A percentile compares a stretch with the other conserved stretches of the same genome.
phyloP scores from a whole-genome alignment of 1,284 basidiomycete genomes.

The Cryptococcus jaspeensis region DNA sequence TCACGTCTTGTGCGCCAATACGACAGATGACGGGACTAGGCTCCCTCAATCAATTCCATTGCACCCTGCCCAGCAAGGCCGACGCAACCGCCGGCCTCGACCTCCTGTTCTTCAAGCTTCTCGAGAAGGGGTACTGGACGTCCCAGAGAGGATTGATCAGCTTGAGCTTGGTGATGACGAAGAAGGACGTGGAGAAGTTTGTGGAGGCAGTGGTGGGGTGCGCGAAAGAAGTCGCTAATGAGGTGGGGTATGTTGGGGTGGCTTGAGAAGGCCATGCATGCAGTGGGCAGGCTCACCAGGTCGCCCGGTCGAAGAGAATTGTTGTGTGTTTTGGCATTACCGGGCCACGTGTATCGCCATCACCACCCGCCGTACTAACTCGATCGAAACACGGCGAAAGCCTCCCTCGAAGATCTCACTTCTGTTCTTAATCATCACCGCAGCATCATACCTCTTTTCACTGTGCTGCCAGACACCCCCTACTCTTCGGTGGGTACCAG shows the following conservation, averaged over 20 bases:
- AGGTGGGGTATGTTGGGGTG: background rate
- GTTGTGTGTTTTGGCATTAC: too few species aligned
- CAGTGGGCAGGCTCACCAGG: too few species aligned
- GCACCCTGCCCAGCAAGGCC: constrained; percentile 3
- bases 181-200: constrained; percentile 7
- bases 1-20: background rate
- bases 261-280: background rate
- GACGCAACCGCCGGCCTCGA: constrained; percentile 8
- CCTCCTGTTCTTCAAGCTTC: constrained; percentile 22
- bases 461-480: too few species aligned
- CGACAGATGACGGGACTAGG: constrained; percentile 30
- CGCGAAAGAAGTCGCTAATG: background rate
- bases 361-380: too few species aligned
- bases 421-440: too few species aligned
- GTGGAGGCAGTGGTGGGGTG: constrained; percentile 1
- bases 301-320: too few species aligned
- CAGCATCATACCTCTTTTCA: too few species aligned
- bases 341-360: too few species aligned
- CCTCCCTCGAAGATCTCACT: too few species aligned
- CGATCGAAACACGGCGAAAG: too few species aligned
- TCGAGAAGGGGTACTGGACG: constrained; percentile 22
- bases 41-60: constrained; percentile 33
- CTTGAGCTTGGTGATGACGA: constrained; percentile 11
- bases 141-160: constrained; percentile 28
- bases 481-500: too few species aligned